Base-by-base conservation (phyloP, 2,329 filamentous ascomycete species). In the Alternaria incomplexa region DNA sequence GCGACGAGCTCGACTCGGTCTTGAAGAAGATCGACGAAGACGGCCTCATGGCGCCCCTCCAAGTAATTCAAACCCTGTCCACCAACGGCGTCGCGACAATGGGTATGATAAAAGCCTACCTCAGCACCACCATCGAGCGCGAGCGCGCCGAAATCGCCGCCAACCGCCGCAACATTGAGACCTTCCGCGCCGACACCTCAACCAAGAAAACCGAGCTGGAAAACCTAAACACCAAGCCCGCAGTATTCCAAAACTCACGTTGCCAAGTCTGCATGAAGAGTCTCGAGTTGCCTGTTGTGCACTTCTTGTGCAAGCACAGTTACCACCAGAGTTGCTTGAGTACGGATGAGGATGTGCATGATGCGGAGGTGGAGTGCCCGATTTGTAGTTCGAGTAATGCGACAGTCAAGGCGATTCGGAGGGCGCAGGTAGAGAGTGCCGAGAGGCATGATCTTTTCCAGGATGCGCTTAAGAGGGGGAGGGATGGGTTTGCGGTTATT, bases 241-340 rank as follows among this genome's bases (percentile, higher is more conserved):
- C 90, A 20, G 91, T 96, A 1, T 98, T 99, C 84, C 93, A 96
- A 78, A 90, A 93, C 0, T 94, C 93, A 32, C 88, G 96, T 55
- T 99, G 96, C 78, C 90, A 91, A 26, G 90, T 91, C 55, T 99
- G 96, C 78, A 89, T 89, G 15, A 87, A 89, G 40, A 86, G 88
- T 25, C 85, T 98, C 17, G 94, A 97, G 68, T 84, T 98, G 12
- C 96, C 96, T 0, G 92, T 90, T 0, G 94, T 99, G 51, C 96
- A 99, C 77, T 99, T 99, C 79, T 81, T 99, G 66, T 99, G 96
- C 83, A 97, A 97, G 79, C 96, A 99, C 79, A 94, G 91, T 64
- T 99, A 97, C 84, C 96, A 99, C 77, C 93, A 97, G 81, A 87
- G 92, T 48, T 99, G 95, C 79, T 83, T 99, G 45, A 92, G 92